Percentiles rank a stretch among this genome's conserved stretches.
These are phyloP conservation scores for Lentinula edodes DNA, from an alignment of 768 basidiomycete species.

Conservation along the genomic window DNA sequence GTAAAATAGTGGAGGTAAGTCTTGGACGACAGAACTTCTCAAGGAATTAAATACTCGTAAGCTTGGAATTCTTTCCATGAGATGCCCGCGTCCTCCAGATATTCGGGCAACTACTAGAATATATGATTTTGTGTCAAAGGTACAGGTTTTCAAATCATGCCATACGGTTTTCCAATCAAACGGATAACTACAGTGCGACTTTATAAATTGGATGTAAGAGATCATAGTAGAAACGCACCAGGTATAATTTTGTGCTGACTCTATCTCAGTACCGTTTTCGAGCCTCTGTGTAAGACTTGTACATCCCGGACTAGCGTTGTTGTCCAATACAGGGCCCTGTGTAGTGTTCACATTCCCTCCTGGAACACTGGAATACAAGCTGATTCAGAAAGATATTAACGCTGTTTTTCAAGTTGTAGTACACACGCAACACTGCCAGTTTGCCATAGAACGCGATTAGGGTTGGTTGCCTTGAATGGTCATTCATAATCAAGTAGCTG, in stretches of 20 bases:
- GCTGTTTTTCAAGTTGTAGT: neutral
- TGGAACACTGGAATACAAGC: neutral
- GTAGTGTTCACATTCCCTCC: conserved; percentile 8
- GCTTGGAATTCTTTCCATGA: conserved; percentile 6
- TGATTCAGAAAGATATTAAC: neutral
- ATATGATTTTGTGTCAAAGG: neutral
- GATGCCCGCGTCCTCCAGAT: conserved; percentile 3
- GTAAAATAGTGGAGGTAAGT: neutral
- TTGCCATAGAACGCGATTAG: conserved; percentile 7
- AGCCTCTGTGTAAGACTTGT: neutral
- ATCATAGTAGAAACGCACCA: neutral
- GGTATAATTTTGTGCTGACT: neutral
- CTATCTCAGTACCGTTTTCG: conserved; percentile 5
- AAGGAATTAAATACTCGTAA: neutral
- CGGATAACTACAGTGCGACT: neutral
- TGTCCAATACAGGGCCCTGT: conserved; percentile 6
- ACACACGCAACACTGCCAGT: neutral
- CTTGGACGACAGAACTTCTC: too few relatives aligned
- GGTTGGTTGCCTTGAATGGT: neutral
- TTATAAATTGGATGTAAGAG: neutral
- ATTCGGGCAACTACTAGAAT: conserved; percentile 1
- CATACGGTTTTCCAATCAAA: conserved; percentile 5
- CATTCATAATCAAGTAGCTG: neutral
- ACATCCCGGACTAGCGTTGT: conserved; percentile 6
- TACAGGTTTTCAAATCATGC: too few relatives aligned